A percentile compares a stretch with the other conserved stretches of the same genome.
Conservation (phyloP, 768 basidiomycete genomes). For the Leccinum broughii region DNA sequence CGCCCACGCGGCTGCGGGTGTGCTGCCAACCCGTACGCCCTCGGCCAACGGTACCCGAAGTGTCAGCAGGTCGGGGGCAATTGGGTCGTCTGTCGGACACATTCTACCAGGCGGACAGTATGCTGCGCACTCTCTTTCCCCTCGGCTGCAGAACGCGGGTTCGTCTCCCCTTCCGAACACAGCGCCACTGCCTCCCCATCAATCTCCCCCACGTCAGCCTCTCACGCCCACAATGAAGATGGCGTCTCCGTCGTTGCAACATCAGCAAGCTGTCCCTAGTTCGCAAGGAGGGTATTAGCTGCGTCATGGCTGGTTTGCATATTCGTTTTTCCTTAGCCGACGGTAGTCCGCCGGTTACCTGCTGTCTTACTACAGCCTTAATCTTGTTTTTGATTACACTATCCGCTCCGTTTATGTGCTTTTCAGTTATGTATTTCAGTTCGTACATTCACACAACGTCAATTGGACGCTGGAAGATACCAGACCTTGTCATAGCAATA, state of each 20-base stretch:
- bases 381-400: conserved; percentile 36
- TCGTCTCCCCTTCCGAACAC: conserved; percentile 48
- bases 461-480: conserved; percentile 21
- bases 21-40: conserved; percentile 47
- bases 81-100: conserved; percentile 26
- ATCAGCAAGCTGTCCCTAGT: conserved; percentile 52
- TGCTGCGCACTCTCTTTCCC: conserved; percentile 45
- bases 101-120: conserved; percentile 43
- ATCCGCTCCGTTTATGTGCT: conserved; percentile 38
- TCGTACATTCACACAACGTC: conserved; percentile 29
- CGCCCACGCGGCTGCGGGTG: conserved; percentile 36
- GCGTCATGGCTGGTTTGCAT: conserved; percentile 15
- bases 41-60: conserved; percentile 60
- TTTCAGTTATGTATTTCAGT: conserved; percentile 38
- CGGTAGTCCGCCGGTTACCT: conserved; percentile 16
- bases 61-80: conserved; percentile 33
- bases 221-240: conserved; percentile 53
- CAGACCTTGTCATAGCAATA: not conserved
- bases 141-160: conserved; percentile 47
- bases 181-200: conserved; percentile 37
- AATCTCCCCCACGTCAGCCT: conserved; percentile 51
- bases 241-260: conserved; percentile 56
- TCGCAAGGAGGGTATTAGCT: conserved; percentile 54
- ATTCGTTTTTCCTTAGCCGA: conserved; percentile 10
- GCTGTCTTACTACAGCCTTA: conserved; percentile 23